Percentiles rank a stretch among this genome's conserved stretches.
Evolutionary conservation across 306 rosid genomes (phyloP).

Genomic region (Prosopis cineraria): DNA sequence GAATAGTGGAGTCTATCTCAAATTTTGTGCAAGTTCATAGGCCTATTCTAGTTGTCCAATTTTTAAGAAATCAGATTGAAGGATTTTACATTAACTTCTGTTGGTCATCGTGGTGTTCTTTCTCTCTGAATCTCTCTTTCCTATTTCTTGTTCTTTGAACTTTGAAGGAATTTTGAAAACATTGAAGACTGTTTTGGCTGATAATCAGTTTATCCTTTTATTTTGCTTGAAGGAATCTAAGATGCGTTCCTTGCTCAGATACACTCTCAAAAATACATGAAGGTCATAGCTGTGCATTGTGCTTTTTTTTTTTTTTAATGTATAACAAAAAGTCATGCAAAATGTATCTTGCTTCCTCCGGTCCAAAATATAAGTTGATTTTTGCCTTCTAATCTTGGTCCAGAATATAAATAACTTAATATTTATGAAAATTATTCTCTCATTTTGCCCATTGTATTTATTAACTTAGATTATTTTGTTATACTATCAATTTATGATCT

Average conservation of each 20-base stretch:
- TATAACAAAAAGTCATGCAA: background rate
- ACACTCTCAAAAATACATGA: background rate
- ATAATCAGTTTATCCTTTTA: background rate
- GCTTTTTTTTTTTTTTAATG: constrained; percentile 24
- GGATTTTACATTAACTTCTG: background rate
- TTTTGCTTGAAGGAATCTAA: constrained; percentile 1
- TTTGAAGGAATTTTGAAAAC: background rate
- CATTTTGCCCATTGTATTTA: too few relatives aligned
- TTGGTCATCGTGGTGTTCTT: background rate
- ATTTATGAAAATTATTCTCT: too few relatives aligned
- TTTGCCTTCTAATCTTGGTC: too few relatives aligned
- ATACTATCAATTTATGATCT: too few relatives aligned
- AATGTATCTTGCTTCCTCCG: background rate
- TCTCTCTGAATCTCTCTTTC: background rate
- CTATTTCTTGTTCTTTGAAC: background rate
- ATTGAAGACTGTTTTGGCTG: background rate
- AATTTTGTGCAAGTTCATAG: background rate
- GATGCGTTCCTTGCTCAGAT: background rate
- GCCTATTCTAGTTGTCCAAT: background rate
- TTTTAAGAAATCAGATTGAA: background rate
- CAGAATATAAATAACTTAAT: too few relatives aligned
- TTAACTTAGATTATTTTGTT: too few relatives aligned
- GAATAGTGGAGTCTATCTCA: background rate
- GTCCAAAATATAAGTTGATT: too few relatives aligned
- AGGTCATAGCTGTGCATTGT: constrained; percentile 4